A percentile compares a stretch with the other conserved stretches of the same genome.
Evolutionary conservation across 176 grass and related monocot species (phyloP).

Genomic region (Pontederia crassipes): DNA sequence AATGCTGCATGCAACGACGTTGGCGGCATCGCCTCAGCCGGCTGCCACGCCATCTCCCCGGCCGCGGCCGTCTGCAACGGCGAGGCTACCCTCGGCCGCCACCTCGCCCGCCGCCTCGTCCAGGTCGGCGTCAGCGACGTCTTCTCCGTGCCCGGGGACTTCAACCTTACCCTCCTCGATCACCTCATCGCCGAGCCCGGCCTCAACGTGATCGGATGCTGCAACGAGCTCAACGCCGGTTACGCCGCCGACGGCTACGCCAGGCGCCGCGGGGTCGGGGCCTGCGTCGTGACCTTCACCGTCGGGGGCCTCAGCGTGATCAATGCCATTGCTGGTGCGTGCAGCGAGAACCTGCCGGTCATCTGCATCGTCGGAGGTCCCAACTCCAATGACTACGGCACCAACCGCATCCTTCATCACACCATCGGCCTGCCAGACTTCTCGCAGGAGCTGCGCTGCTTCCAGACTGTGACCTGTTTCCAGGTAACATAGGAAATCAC

Average conservation of each 20-base stretch:
- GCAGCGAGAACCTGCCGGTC: constrained; percentile 52
- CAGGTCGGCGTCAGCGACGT: constrained; percentile 51
- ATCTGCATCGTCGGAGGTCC: constrained; percentile 57
- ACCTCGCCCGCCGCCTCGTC: constrained; percentile 41
- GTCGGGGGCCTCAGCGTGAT: constrained; percentile 61
- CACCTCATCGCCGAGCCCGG: constrained; percentile 45
- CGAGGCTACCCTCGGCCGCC: constrained; percentile 35
- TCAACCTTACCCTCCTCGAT: constrained; percentile 74
- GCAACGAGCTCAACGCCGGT: constrained; percentile 62
- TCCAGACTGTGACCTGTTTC: constrained; percentile 58
- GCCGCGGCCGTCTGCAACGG: background rate
- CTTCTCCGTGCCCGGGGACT: constrained; percentile 56
- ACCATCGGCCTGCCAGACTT: constrained; percentile 66
- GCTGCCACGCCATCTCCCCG: background rate
- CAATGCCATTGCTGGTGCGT: constrained; percentile 54
- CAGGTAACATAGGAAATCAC: constrained; percentile 36
- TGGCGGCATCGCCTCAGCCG: background rate
- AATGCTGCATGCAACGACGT: background rate
- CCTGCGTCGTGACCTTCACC: constrained; percentile 55
- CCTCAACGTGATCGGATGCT: constrained; percentile 36
- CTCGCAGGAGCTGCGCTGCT: constrained; percentile 68
- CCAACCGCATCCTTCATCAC: constrained; percentile 56
- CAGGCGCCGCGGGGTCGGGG: constrained; percentile 29
- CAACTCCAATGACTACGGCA: constrained; percentile 75
- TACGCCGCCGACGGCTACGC: constrained; percentile 63